Base-by-base conservation (phyloP, 805 yeast genomes). In the Kodamaea kakaduensis region DNA sequence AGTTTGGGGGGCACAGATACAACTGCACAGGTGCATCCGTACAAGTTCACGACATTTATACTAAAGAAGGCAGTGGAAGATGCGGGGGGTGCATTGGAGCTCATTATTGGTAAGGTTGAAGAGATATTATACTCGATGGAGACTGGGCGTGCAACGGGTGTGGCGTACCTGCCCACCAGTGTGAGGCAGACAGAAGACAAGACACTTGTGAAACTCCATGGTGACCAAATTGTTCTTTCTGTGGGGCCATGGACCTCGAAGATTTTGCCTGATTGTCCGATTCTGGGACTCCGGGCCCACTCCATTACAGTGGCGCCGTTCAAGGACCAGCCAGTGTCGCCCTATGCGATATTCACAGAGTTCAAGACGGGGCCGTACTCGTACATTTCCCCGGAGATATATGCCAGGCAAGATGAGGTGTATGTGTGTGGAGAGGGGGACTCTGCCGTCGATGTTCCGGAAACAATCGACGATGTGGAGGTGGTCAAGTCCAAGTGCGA, bases 381-480 rank as follows among this genome's bases (percentile, higher is more conserved):
- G 29, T 84, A 80, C 58, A 89, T 85, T 16, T 78, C 94, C 2
- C 98, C 98, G 0, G 98, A 90, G 56, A 78, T 93, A 43, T 90
- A 90, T 58, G 96, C 97, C 6, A 75, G 98, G 56, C 82, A 80
- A 50, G 96, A 90, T 60, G 98, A 93, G 59, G 93, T 90, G 26
- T 90, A 89, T 51, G 93, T 93, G 2, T 90, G 97, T 62, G 97
- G 98, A 29, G 98, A 93, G 60, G 96, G 96, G 30, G 97, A 88
- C 52, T 80, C 94, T 1, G 73, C 83, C 14, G 95, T 84, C 17
- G 89, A 84, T 36, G 77, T 93, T 21, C 98, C 97, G 3, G 96
- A 87, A 50, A 84, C 95, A 0, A 85, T 96, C 0, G 96, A 87
- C 52, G 95, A 88, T 45, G 96, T 90, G 19, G 88, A 82, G 57